Evolutionary conservation across 495 filamentous ascomycete species (phyloP), one percentile per base, ranked within the genome.

Genomic region (Penicillium arizonense): DNA sequence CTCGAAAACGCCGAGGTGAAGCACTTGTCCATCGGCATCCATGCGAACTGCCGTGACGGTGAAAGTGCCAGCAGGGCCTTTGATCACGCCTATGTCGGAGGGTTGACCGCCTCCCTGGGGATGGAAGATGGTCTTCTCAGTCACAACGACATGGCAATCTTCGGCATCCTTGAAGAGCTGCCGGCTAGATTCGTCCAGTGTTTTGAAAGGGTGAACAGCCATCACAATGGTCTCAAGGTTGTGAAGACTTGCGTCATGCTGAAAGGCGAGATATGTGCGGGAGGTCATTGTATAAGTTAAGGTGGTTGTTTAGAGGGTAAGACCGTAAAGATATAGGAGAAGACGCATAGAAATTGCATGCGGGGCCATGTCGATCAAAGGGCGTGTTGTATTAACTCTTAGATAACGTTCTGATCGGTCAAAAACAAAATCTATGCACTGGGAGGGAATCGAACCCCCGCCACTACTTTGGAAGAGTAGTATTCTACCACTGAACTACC

Each of bases 81-180:
- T 72, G 50, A 87, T 83, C n/a, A 50, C 51, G 33, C 84, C 84
- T 32, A 68, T 71, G 47, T 87, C 84, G 7, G 76, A 80, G 26
- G 84, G 84, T 58, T 87, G 84, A 32, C 84, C 84, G 36, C 84
- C 84, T 5, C 84, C 84, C 64, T 87, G 83, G 3, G 81, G 76
- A 44, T 87, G 80, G 64, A 87, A 87, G 54, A 87, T 84, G n/a
- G 84, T 87, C 23, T 75, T 34, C 13, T 75, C 69, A 5, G 82
- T 85, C n/a, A 80, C 67, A 35, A 87, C 56, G 32, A 77, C 73
- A 62, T 78, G 67, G 55, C 78, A 68, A 16, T 78, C 74, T 7
- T 41, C 54, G 23, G 63, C 69, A 16, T 70, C 47, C 57, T 85
- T 84, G 68, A 78, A 82, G 4, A 84, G 71, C 1, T 56, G 55